These are phyloP conservation scores for Capronia coronata DNA, from an alignment of 2,329 filamentous ascomycete genomes.

Conservation along the genomic window DNA sequence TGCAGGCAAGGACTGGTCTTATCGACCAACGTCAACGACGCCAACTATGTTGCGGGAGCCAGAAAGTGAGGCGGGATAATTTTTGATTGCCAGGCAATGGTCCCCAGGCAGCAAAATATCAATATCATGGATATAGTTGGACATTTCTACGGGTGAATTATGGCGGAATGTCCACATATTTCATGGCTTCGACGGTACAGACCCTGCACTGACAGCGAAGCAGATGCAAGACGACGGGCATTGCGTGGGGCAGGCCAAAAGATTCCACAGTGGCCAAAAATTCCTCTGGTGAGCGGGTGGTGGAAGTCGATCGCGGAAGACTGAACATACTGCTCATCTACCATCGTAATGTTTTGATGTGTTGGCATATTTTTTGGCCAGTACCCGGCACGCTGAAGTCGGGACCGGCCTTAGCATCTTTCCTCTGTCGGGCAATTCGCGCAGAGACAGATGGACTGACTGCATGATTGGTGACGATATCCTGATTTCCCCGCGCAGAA, in stretches of 20 bases:
- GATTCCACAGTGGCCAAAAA: conserved; percentile 29
- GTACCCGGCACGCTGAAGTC: conserved; percentile 25
- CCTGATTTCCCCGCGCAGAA: conserved; percentile 16
- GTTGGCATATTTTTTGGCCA: conserved; percentile 28
- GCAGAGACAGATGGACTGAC: conserved; percentile 21
- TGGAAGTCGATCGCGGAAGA: conserved; percentile 23
- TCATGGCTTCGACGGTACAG: conserved; percentile 14
- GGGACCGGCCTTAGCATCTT: conserved; percentile 21
- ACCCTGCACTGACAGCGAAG: conserved; percentile 29
- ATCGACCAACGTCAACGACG: conserved; percentile 12
- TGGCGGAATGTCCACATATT: conserved; percentile 18
- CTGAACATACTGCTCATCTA: conserved; percentile 18
- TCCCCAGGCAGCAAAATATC: conserved; percentile 16
- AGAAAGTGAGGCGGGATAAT: conserved; percentile 7
- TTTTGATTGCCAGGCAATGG: conserved; percentile 13
- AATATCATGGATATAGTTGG: conserved; percentile 20
- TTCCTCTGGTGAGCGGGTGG: conserved; percentile 17
- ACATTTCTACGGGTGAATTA: conserved; percentile 19
- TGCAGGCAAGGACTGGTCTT: conserved; percentile 10
- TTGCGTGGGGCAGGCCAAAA: conserved; percentile 26
- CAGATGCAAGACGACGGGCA: conserved; percentile 24
- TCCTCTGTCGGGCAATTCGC: conserved; percentile 14
- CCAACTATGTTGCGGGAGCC: conserved; percentile 11
- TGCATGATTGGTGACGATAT: conserved; percentile 18
- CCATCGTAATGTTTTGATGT: conserved; percentile 28